A percentile compares a stretch with the other conserved stretches of the same genome.
Evolutionary conservation across 805 yeast species (phyloP).

Genomic region (Hanseniaspora lindneri): DNA sequence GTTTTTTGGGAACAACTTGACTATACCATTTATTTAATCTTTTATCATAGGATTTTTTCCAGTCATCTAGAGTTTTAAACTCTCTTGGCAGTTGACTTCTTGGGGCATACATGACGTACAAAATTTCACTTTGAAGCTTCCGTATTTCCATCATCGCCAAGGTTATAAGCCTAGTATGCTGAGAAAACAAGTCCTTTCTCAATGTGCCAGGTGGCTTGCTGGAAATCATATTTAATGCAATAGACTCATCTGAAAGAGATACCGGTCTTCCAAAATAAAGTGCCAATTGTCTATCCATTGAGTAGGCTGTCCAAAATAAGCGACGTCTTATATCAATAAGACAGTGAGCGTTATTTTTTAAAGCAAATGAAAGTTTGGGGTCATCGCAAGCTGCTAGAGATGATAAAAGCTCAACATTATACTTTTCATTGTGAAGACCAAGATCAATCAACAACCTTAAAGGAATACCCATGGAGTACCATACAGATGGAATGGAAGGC

Average conservation of each 20-base stretch:
- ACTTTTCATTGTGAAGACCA: constrained; percentile 64
- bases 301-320: constrained; percentile 80
- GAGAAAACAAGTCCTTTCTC: background rate
- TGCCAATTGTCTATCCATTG: constrained; percentile 75
- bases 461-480: constrained; percentile 80
- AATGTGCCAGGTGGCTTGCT: background rate
- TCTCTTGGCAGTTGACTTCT: constrained; percentile 57
- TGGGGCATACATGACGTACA: constrained; percentile 55
- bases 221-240: constrained; percentile 55
- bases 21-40: constrained; percentile 54
- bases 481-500: constrained; percentile 83
- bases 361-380: too few relatives aligned
- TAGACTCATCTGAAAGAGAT: constrained; percentile 73
- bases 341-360: constrained; percentile 37
- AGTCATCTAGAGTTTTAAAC: constrained; percentile 41
- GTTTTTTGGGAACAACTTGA: constrained; percentile 41
- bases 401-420: constrained; percentile 20
- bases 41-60: constrained; percentile 46
- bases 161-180: constrained; percentile 38
- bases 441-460: constrained; percentile 69
- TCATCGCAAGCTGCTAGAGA: background rate
- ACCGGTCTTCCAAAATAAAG: constrained; percentile 79
- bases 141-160: constrained; percentile 58
- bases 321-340: constrained; percentile 59
- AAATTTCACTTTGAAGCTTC: constrained; percentile 65